Evolutionary conservation across 2,329 filamentous ascomycete species (phyloP).

Genomic region (Pseudocercospora macadamiae): DNA sequence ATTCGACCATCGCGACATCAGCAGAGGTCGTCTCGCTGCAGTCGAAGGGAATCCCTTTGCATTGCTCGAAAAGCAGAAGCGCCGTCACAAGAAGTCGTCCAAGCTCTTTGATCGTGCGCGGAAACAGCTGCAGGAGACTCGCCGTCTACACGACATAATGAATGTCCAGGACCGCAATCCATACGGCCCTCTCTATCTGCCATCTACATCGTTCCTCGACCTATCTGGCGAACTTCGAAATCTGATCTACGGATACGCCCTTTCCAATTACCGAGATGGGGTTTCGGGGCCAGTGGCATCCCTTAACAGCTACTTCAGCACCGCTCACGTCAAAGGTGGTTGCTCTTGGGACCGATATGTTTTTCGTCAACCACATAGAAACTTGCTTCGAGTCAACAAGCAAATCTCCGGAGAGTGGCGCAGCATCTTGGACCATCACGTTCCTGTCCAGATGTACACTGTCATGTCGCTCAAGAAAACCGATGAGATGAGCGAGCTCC

Average conservation of each 20-base stretch:
- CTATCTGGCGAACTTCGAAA: background rate
- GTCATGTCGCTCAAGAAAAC: background rate
- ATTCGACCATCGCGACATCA: background rate
- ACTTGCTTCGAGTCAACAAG: background rate
- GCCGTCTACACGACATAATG: background rate
- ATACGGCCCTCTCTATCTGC: background rate
- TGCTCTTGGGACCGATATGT: background rate
- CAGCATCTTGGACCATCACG: background rate
- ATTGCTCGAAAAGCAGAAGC: background rate
- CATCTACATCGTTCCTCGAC: background rate
- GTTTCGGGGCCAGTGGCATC: too few relatives aligned
- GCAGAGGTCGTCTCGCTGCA: background rate
- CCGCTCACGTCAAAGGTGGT: background rate
- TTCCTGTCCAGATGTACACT: background rate
- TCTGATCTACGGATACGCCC: background rate
- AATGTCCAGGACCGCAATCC: background rate
- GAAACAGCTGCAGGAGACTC: background rate
- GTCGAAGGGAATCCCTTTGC: background rate
- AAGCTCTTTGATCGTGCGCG: background rate
- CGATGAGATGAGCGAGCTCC: background rate
- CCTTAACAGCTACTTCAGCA: background rate
- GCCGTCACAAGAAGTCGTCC: background rate
- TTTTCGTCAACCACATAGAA: background rate
- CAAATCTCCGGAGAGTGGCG: background rate
- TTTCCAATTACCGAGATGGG: background rate